Evolutionary conservation across 2,329 filamentous ascomycete species (phyloP), one percentile per base, ranked within the genome.

Genomic region (Aspergillaceae sp.): DNA sequence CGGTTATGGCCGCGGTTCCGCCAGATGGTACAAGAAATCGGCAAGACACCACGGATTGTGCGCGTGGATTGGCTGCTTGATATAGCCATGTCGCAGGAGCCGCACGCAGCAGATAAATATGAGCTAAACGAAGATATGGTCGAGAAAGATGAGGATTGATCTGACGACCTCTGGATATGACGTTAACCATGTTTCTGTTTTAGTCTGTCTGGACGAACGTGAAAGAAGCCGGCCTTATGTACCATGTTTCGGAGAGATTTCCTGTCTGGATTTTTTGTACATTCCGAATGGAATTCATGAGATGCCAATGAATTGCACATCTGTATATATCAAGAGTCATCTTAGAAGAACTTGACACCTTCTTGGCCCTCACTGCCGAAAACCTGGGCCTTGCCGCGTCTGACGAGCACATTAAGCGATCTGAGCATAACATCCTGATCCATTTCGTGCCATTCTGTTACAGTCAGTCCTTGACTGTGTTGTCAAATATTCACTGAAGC

Each of bases 301-400:
- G 19, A 19, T 26, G 7, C 19, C 28, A 7, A n/a, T 4, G 8
- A 33, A 7, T 4, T 34, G 11, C n/a, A 5, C n/a, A 36, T 19
- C n/a, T 19, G 32, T n/a, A 34, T 34, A 5, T 34, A n/a, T 10
- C 5, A n/a, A 8, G 32, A 34, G 32, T 34, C 34, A 7, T 6
- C 27, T 19, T 72, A 96, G 64, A 97, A 97, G 72, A 98, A 97
- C 72, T 98, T 98, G 54, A 97, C 88, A 59, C 92, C 92, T 60
- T 86, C 81, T 50, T 87, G 86, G 63, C 91, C 88, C 59, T 91
- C 89, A 45, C 81, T 79, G 32, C 91, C 91, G 70, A 98, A 97
- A 28, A 97, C 82, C 67, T 97, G 91, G 9, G 90, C 91, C 70
- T 86, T 94, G 56, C 89, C 89, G 51, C 84, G 79, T 75, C 94